These are phyloP conservation scores for Oryza punctata DNA, from an alignment of 176 grass and related monocot genomes.

Conservation along the genomic window DNA sequence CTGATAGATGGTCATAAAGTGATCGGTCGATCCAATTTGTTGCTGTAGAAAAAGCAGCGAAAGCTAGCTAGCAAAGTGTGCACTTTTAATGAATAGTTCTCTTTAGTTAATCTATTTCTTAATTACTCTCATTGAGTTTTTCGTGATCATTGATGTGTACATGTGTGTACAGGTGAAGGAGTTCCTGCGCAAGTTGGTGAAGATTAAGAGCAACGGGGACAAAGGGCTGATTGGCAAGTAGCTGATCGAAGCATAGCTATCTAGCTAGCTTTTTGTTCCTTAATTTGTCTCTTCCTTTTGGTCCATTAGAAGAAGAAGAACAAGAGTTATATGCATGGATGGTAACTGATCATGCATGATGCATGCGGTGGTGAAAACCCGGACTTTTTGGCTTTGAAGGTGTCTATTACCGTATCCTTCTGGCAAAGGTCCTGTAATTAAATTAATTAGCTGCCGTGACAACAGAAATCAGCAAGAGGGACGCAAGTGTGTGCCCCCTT, in stretches of 20 bases:
- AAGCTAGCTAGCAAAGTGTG: neutral
- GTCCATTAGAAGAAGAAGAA: neutral
- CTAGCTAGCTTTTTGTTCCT: slow-evolving; percentile 6
- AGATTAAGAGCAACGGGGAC: neutral
- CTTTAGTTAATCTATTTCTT: neutral
- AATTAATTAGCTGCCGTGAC: slow-evolving; percentile 32
- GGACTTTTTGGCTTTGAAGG: slow-evolving; percentile 40
- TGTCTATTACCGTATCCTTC: slow-evolving; percentile 28
- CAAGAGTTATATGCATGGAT: neutral
- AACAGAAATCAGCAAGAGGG: neutral
- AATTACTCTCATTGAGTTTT: neutral
- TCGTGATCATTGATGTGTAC: neutral
- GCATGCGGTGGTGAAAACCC: neutral
- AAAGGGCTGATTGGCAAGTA: neutral
- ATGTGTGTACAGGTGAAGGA: slow-evolving; percentile 39
- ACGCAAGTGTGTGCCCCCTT: neutral
- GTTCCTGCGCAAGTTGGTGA: slow-evolving; percentile 46
- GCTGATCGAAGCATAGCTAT: neutral
- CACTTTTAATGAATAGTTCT: neutral
- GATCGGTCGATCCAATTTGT: neutral
- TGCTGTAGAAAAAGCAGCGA: neutral
- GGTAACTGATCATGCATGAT: slow-evolving; percentile 18
- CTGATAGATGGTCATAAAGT: neutral
- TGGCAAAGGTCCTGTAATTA: slow-evolving; percentile 27
- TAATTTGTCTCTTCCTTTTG: neutral